Conservation (phyloP, 495 filamentous ascomycete genomes). For the Chlorociboria aeruginascens region DNA sequence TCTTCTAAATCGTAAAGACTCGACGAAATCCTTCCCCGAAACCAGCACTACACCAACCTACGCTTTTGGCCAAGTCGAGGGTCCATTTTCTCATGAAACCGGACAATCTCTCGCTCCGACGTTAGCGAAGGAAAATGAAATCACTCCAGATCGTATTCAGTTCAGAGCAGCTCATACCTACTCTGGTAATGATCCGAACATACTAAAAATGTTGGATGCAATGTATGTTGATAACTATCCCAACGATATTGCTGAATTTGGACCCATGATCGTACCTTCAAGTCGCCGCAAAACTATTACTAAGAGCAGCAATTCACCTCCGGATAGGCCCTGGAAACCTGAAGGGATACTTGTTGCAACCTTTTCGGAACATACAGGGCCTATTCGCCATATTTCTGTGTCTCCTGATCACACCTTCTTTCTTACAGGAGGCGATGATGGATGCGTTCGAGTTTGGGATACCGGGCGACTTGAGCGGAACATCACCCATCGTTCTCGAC, state of each 20-base stretch:
- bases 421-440: conserved; percentile 85
- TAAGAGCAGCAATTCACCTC: conserved; percentile 33
- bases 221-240: conserved; percentile 89
- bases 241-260: conserved; percentile 63
- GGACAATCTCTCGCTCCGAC: conserved; percentile 12
- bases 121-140: conserved; percentile 10
- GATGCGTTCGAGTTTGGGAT: conserved; percentile 90
- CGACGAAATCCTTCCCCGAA: conserved; percentile 69
- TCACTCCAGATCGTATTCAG: conserved; percentile 5
- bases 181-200: conserved; percentile 75
- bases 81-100: conserved; percentile 39
- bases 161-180: conserved; percentile 50
- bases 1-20: conserved; percentile 67
- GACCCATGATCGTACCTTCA: conserved; percentile 67
- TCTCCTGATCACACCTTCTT: conserved; percentile 94
- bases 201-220: conserved; percentile 74
- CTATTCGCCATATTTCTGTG: conserved; percentile 71
- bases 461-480: conserved; percentile 80
- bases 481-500: conserved; percentile 73
- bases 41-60: conserved; percentile 69
- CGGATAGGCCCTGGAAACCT: conserved; percentile 64
- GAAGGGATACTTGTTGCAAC: conserved; percentile 72
- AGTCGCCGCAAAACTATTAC: conserved; percentile 50
- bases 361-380: conserved; percentile 75
- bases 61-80: conserved; percentile 79